Conservation (phyloP, 2,329 filamentous ascomycete genomes). For the Ascochyta pisi region DNA sequence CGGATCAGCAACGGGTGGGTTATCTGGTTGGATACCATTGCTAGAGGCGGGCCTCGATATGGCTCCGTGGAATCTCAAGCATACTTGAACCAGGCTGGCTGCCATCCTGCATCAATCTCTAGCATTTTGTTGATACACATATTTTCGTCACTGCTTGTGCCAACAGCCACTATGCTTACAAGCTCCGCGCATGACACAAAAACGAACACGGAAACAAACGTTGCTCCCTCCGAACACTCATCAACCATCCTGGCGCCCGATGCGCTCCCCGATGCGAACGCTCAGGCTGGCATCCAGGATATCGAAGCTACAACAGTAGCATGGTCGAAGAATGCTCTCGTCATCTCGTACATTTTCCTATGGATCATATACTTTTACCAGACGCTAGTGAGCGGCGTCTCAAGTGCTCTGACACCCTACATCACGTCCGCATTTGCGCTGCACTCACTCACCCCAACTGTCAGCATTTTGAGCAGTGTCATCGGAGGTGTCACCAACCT, state of each 20-base stretch:
- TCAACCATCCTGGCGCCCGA: not conserved
- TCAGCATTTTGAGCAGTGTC: constrained; percentile 39
- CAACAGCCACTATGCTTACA: not conserved
- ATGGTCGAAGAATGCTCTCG: constrained; percentile 9
- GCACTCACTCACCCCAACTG: constrained; percentile 44
- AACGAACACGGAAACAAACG: not conserved
- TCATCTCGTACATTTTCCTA: constrained; percentile 8
- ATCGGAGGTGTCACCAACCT: constrained; percentile 46
- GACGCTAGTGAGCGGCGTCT: constrained; percentile 50
- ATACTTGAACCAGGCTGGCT: not conserved
- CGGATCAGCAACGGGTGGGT: not conserved
- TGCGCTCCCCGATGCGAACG: not conserved
- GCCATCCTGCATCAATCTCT: not conserved
- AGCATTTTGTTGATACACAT: not conserved
- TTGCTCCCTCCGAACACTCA: not conserved
- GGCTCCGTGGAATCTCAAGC: not conserved
- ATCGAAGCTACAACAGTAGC: constrained; percentile 15
- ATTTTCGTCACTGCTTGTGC: not conserved
- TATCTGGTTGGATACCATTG: not conserved
- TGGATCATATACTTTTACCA: constrained; percentile 52
- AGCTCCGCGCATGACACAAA: not conserved
- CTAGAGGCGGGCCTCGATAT: not conserved
- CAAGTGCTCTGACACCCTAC: constrained; percentile 44
- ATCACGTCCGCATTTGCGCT: constrained; percentile 48
- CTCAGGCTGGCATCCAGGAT: constrained; percentile 9